Evolutionary conservation across 225 moss, liverwort and hornwort genomes (phyloP).

Genomic region (Physcomitrium patens): DNA sequence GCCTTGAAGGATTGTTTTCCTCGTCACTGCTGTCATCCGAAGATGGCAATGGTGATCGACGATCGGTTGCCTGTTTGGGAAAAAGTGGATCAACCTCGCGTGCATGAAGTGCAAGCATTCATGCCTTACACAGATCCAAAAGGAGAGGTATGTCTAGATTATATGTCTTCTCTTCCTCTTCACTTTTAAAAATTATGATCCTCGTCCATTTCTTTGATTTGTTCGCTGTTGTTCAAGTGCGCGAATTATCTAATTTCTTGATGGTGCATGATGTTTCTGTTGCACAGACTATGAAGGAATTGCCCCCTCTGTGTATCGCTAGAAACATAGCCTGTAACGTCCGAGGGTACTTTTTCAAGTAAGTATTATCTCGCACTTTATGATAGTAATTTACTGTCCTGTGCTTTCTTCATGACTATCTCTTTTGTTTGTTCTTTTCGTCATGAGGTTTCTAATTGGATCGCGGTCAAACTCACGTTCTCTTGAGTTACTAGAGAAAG

Average conservation of each 20-base stretch:
- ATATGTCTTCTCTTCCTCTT: conserved; percentile 15
- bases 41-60: conserved; percentile 99
- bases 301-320: conserved; percentile 92
- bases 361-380: conserved; percentile 27
- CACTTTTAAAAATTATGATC: neutral
- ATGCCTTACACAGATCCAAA: conserved; percentile 94
- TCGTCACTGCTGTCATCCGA: conserved; percentile 87
- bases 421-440: conserved; percentile 15
- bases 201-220: conserved; percentile 9
- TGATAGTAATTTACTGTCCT: conserved; percentile 16
- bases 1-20: conserved; percentile 86
- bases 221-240: neutral
- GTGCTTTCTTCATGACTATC: neutral
- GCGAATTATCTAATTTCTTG: conserved; percentile 20
- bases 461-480: conserved; percentile 8
- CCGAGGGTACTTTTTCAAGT: conserved; percentile 94
- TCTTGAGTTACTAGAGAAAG: conserved; percentile 17
- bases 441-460: conserved; percentile 15
- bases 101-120: conserved; percentile 95
- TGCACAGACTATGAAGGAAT: conserved; percentile 61
- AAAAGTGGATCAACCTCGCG: conserved; percentile 90
- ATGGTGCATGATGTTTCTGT: conserved; percentile 22
- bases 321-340: conserved; percentile 99
- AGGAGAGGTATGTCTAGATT: conserved; percentile 64
- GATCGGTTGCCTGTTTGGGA: conserved; percentile 97